Evolutionary conservation across 1,139 yeast species (phyloP).

Genomic region (Candida mesenterica): DNA sequence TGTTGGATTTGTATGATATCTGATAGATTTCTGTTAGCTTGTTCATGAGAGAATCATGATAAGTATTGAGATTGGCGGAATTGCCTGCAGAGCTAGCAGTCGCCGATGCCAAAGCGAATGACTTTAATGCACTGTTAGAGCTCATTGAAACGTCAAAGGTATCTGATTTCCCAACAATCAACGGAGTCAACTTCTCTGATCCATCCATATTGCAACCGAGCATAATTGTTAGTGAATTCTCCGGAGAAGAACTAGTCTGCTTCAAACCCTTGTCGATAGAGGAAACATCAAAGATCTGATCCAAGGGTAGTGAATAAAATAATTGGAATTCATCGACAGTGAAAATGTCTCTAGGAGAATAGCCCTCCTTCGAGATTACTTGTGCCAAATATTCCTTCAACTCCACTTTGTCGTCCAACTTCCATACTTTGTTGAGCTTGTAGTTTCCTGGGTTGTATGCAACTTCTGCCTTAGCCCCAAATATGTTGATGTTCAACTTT

Average conservation of each 20-base stretch:
- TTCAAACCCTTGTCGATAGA: slow-evolving; percentile 47
- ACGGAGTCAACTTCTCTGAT: slow-evolving; percentile 57
- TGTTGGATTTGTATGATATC: slow-evolving; percentile 56
- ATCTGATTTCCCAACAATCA: slow-evolving; percentile 61
- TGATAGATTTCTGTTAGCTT: slow-evolving; percentile 53
- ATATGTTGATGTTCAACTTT: slow-evolving; percentile 52
- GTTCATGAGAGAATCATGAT: slow-evolving; percentile 31
- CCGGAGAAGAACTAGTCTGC: slow-evolving; percentile 47
- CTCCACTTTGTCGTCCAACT: slow-evolving; percentile 54
- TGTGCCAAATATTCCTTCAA: slow-evolving; percentile 35
- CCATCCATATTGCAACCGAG: slow-evolving; percentile 64
- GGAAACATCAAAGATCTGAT: slow-evolving; percentile 52
- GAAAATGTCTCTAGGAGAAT: slow-evolving; percentile 54
- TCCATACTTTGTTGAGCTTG: slow-evolving; percentile 59
- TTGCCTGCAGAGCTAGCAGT: not conserved
- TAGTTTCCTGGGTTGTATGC: slow-evolving; percentile 28
- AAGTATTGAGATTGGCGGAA: not conserved
- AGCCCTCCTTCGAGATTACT: slow-evolving; percentile 30
- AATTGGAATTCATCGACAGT: slow-evolving; percentile 62
- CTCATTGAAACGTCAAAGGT: slow-evolving; percentile 46
- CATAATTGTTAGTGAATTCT: slow-evolving; percentile 58
- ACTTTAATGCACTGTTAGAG: slow-evolving; percentile 30
- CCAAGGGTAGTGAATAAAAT: slow-evolving; percentile 61
- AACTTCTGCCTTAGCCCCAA: slow-evolving; percentile 46
- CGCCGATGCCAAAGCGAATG: slow-evolving; percentile 3